Evolutionary conservation across 176 grass and related monocot species (phyloP).

Genomic region (Panicum miliaceum): DNA sequence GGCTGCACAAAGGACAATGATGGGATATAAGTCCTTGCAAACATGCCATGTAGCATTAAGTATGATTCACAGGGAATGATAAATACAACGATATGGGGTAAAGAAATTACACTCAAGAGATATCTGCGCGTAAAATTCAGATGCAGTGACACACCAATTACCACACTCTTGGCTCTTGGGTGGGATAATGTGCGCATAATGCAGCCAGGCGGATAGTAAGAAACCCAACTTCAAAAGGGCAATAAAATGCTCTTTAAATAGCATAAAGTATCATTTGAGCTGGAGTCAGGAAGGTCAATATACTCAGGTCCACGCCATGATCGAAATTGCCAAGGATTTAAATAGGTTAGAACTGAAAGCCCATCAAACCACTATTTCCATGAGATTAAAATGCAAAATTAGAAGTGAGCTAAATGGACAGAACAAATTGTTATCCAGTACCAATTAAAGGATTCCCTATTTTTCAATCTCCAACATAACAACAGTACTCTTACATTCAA

Average conservation of each 20-base stretch:
- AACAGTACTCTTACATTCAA: not conserved
- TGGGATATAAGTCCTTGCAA: not conserved
- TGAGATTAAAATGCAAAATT: not conserved
- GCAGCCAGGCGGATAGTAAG: not conserved
- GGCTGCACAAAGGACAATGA: constrained; percentile 37
- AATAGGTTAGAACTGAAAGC: not conserved
- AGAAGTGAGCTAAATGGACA: not conserved
- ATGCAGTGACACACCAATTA: not conserved
- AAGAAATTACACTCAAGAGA: too few species aligned
- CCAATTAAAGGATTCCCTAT: not conserved
- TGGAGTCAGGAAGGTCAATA: not conserved
- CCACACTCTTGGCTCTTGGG: too few species aligned
- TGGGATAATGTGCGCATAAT: not conserved
- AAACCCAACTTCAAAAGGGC: not conserved
- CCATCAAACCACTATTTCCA: not conserved
- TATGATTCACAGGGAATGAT: not conserved
- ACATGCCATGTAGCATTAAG: not conserved
- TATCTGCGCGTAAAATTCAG: too few species aligned
- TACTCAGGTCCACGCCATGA: not conserved
- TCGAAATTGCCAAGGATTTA: not conserved
- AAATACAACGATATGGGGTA: not conserved
- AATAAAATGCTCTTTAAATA: not conserved
- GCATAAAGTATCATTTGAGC: too few species aligned
- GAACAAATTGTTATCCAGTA: not conserved
- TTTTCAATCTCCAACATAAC: not conserved